These are phyloP conservation scores for Exophiala sp. DNA, from an alignment of 2,329 filamentous ascomycete species.

Conservation along the genomic window DNA sequence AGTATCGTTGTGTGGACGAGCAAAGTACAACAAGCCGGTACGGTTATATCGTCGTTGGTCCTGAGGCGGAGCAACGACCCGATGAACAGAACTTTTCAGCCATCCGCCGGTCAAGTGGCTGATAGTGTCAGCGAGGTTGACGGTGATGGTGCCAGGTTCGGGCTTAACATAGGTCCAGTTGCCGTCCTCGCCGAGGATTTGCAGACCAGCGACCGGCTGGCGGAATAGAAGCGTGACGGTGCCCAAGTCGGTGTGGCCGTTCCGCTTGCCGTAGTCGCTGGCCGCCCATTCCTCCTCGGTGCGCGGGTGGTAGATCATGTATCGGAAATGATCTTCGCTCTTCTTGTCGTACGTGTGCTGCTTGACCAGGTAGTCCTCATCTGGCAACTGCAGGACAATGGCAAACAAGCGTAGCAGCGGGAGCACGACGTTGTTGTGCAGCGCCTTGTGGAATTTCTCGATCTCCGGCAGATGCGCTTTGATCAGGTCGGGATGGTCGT, in stretches of 20 bases:
- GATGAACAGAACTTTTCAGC: conserved; percentile 47
- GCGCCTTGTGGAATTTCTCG: conserved; percentile 47
- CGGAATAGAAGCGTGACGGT: conserved; percentile 53
- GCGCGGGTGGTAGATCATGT: conserved; percentile 53
- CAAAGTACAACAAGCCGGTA: conserved; percentile 43
- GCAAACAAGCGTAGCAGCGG: conserved; percentile 53
- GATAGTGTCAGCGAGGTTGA: conserved; percentile 47
- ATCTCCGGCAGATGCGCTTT: conserved; percentile 48
- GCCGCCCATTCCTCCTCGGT: conserved; percentile 43
- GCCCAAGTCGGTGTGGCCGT: conserved; percentile 53
- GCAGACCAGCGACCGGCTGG: conserved; percentile 52
- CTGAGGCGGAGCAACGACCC: conserved; percentile 44
- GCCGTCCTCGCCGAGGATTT: conserved; percentile 43
- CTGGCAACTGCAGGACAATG: conserved; percentile 53
- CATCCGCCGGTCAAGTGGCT: conserved; percentile 46
- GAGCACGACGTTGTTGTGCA: conserved; percentile 52
- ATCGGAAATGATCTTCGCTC: conserved; percentile 54
- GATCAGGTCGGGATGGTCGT: conserved; percentile 44
- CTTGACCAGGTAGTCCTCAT: conserved; percentile 52
- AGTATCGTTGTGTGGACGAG: conserved; percentile 43
- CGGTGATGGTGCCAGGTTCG: conserved; percentile 44
- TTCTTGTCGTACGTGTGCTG: conserved; percentile 53
- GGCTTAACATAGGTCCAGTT: conserved; percentile 47
- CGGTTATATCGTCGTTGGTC: conserved; percentile 44
- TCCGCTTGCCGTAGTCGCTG: conserved; percentile 39